Percentiles rank a stretch among this genome's conserved stretches.
Conservation (phyloP, 2,329 filamentous ascomycete species). For the Aspergillus thermomutatus region DNA sequence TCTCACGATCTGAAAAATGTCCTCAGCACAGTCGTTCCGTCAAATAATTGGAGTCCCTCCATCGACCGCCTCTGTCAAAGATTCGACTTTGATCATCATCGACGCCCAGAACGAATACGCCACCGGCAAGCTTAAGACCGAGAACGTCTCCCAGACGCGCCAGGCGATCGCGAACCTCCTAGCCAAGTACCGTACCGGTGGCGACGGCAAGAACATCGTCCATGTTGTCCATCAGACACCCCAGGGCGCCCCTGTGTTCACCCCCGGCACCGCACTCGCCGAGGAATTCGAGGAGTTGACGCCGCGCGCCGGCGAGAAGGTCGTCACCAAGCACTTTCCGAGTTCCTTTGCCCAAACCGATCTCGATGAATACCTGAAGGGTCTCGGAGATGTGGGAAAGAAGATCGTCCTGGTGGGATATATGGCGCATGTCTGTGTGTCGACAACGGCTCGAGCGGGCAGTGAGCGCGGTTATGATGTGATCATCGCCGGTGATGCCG, state of each 20-base stretch:
- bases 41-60: conserved; percentile 53
- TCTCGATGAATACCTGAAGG: conserved; percentile 54
- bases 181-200: conserved; percentile 55
- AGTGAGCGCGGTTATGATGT: conserved; percentile 63
- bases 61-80: conserved; percentile 54
- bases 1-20: conserved; percentile 5
- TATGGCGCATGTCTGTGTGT: conserved; percentile 59
- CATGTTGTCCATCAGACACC: conserved; percentile 61
- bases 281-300: conserved; percentile 60
- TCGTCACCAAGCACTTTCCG: conserved; percentile 57
- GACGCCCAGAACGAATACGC: conserved; percentile 68
- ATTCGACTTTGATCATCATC: conserved; percentile 64
- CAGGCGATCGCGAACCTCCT: conserved; percentile 57
- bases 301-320: conserved; percentile 53
- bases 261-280: conserved; percentile 57
- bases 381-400: conserved; percentile 42
- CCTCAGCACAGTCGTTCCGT: conserved; percentile 41
- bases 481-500: conserved; percentile 57
- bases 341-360: conserved; percentile 61
- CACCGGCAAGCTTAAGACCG: conserved; percentile 53
- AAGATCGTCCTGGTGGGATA: conserved; percentile 55
- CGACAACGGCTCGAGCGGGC: conserved; percentile 61
- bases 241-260: conserved; percentile 64
- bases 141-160: conserved; percentile 52
- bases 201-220: conserved; percentile 49